Evolutionary conservation across 495 filamentous ascomycete genomes (phyloP).

Genomic region (Hypoxylon fuscum): DNA sequence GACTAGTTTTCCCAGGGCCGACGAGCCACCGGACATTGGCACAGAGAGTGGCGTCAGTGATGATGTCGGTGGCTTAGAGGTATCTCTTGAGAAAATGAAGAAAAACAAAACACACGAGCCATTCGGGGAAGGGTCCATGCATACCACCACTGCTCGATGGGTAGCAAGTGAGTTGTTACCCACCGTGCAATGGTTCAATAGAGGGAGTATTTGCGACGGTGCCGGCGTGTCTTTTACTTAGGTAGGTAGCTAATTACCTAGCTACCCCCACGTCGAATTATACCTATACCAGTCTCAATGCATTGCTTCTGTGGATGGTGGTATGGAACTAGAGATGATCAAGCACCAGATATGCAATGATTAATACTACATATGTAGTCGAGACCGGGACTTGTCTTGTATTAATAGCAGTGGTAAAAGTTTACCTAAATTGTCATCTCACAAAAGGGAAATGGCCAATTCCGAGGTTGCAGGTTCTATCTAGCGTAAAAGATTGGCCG

Average conservation of each 20-base stretch:
- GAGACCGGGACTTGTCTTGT: no score
- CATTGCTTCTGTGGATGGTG: no score
- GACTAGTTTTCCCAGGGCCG: slow-evolving; percentile 49
- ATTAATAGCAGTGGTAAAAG: no score
- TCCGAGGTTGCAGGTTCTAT: no score
- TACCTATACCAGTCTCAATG: no score
- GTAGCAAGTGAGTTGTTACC: slow-evolving; percentile 67
- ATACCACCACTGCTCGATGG: slow-evolving; percentile 81
- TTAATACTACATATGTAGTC: no score
- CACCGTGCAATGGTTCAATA: slow-evolving; percentile 61
- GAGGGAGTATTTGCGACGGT: slow-evolving; percentile 61
- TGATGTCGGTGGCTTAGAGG: neutral
- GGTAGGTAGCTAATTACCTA: neutral
- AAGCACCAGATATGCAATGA: no score
- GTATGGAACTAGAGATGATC: no score
- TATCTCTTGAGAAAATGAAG: slow-evolving; percentile 31
- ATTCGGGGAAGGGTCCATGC: slow-evolving; percentile 68
- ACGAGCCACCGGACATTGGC: slow-evolving; percentile 3
- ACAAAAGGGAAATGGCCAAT: no score
- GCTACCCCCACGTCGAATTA: no score
- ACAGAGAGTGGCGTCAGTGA: slow-evolving; percentile 17
- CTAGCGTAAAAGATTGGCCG: no score
- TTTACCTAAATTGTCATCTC: no score
- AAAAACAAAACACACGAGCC: slow-evolving; percentile 51
- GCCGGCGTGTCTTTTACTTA: slow-evolving; percentile 45